A percentile compares a stretch with the other conserved stretches of the same genome.
Evolutionary conservation across 2,329 filamentous ascomycete genomes (phyloP).

Genomic region (Ophiostoma himal-ulmi): DNA sequence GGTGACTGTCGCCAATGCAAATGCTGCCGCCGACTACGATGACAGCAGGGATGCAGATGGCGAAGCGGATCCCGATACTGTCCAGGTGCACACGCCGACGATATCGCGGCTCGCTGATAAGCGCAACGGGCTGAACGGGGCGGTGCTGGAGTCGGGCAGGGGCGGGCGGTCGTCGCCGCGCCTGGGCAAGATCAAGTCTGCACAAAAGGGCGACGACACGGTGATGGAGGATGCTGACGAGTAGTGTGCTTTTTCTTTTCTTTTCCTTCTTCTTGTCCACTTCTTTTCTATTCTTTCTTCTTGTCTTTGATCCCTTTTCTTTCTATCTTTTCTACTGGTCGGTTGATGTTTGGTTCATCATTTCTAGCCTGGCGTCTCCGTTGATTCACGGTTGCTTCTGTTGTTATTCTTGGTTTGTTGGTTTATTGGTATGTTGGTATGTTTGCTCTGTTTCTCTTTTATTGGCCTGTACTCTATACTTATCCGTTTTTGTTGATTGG

Average conservation of each 20-base stretch:
- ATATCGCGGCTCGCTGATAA: constrained; percentile 31
- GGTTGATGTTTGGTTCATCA: neutral
- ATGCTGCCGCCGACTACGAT: neutral
- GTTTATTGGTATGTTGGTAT: neutral
- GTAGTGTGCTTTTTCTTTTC: neutral
- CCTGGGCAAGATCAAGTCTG: constrained; percentile 23
- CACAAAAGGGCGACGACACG: constrained; percentile 27
- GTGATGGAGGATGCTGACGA: constrained; percentile 29
- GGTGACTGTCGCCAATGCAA: neutral
- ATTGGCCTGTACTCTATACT: neutral
- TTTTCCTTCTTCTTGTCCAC: neutral
- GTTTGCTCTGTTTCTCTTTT: neutral
- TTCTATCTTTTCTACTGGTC: neutral
- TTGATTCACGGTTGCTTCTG: neutral
- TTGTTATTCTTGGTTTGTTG: neutral
- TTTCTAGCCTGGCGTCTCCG: constrained; percentile 3
- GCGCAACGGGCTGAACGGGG: constrained; percentile 23
- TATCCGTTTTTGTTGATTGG: neutral
- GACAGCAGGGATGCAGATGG: constrained; percentile 27
- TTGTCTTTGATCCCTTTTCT: too few species aligned
- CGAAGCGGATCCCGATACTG: constrained; percentile 24
- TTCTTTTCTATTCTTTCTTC: neutral
- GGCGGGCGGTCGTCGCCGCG: constrained; percentile 28
- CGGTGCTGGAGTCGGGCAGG: constrained; percentile 23
- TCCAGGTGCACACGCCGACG: constrained; percentile 36